Percentiles rank a stretch among this genome's conserved stretches.
phyloP scores from a whole-genome alignment of 148 eudicot genomes.

The Mesembryanthemum crystallinum region DNA sequence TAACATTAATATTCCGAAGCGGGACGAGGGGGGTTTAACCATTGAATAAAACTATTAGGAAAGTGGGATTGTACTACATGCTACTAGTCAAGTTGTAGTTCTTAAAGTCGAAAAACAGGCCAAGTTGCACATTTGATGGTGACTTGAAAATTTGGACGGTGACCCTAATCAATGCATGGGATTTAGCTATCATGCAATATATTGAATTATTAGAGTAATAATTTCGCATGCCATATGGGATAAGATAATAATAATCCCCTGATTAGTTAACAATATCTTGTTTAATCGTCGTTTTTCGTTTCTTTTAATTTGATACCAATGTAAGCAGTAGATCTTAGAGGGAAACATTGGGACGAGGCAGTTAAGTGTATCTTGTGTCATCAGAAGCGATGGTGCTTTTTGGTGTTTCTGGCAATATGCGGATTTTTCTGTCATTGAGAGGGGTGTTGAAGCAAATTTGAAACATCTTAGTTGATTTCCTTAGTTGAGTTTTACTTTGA shows the following conservation, averaged over 20 bases:
- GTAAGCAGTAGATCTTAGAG: neutral
- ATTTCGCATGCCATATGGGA: neutral
- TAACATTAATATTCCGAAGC: neutral
- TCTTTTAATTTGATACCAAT: neutral
- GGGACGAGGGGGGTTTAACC: neutral
- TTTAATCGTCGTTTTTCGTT: neutral
- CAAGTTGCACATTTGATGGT: constrained; percentile 22
- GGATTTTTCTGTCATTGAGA: neutral
- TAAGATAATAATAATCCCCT: no score
- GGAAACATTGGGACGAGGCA: neutral
- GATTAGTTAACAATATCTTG: constrained; percentile 9
- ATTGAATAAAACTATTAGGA: neutral
- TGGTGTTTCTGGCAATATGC: neutral
- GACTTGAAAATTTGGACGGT: constrained; percentile 24
- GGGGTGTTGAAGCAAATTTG: neutral
- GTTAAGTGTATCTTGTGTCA: neutral
- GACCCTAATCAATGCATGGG: constrained; percentile 6
- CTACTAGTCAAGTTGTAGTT: constrained; percentile 14
- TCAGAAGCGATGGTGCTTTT: neutral
- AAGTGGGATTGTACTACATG: constrained; percentile 3
- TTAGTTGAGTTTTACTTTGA: neutral
- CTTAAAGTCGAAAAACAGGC: constrained; percentile 7
- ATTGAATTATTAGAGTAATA: neutral
- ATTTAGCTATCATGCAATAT: constrained; percentile 13
- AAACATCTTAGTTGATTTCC: neutral